These are phyloP conservation scores for Sordariomycetes sp. DNA, from an alignment of 2,329 filamentous ascomycete genomes.

Conservation along the genomic window DNA sequence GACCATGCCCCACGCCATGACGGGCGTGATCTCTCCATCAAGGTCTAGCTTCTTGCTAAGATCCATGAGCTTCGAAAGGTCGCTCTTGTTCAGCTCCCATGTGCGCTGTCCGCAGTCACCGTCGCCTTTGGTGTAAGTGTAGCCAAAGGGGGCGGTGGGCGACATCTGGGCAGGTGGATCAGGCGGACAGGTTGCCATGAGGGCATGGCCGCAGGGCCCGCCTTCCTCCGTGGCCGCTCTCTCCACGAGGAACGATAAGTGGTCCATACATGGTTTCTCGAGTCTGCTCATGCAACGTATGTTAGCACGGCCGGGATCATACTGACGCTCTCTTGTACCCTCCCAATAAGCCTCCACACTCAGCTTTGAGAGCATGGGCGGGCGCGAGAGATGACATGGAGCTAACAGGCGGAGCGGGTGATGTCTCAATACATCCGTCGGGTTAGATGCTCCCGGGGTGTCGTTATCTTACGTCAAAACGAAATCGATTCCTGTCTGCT, in stretches of 20 bases:
- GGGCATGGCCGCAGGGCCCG: slow-evolving; percentile 71
- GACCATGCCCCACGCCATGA: slow-evolving; percentile 87
- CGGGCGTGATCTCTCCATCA: slow-evolving; percentile 83
- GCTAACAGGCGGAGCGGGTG: neutral
- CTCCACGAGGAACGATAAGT: slow-evolving; percentile 68
- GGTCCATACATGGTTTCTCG: slow-evolving; percentile 87
- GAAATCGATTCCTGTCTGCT: slow-evolving; percentile 79
- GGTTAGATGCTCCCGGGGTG: slow-evolving; percentile 48
- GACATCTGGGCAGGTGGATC: slow-evolving; percentile 39
- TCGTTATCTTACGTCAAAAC: slow-evolving; percentile 70
- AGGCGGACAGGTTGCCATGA: slow-evolving; percentile 88
- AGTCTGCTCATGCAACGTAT: slow-evolving; percentile 45
- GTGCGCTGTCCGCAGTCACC: slow-evolving; percentile 42
- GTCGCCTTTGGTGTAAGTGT: slow-evolving; percentile 21
- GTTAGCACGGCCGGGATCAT: slow-evolving; percentile 24
- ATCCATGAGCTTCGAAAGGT: slow-evolving; percentile 71
- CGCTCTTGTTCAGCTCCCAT: slow-evolving; percentile 64
- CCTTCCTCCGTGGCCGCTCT: slow-evolving; percentile 43
- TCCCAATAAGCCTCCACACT: neutral
- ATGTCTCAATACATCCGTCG: neutral
- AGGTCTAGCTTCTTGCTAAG: slow-evolving; percentile 72
- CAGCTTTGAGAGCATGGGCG: neutral
- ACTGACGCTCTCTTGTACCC: slow-evolving; percentile 1
- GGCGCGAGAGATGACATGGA: neutral
- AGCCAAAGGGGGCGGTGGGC: slow-evolving; percentile 38